Evolutionary conservation across 768 basidiomycete genomes (phyloP).

Genomic region (Podaxis sp.): DNA sequence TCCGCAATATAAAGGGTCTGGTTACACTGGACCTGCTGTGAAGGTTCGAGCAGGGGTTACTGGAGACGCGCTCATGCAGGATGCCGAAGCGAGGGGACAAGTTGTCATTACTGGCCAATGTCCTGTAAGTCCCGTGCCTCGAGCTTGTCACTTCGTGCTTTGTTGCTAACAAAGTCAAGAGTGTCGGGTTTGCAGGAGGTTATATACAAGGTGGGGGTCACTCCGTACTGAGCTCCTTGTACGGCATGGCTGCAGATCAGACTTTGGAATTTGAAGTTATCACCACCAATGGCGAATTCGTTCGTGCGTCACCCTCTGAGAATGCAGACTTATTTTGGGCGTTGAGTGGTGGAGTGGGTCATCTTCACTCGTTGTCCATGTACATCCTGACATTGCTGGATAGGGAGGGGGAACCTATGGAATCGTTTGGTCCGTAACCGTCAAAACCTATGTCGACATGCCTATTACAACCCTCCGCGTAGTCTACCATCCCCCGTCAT

Average conservation of each 20-base stretch:
- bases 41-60: slow-evolving; percentile 23
- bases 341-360: slow-evolving; percentile 38
- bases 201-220: slow-evolving; percentile 40
- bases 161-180: slow-evolving; percentile 19
- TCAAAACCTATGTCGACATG: slow-evolving; percentile 19
- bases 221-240: slow-evolving; percentile 19
- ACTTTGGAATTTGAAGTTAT: slow-evolving; percentile 38
- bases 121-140: slow-evolving; percentile 14
- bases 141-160: neutral
- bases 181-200: slow-evolving; percentile 40
- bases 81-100: slow-evolving; percentile 18
- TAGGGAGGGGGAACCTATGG: slow-evolving; percentile 13
- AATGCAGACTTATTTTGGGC: slow-evolving; percentile 46
- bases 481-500: slow-evolving; percentile 6
- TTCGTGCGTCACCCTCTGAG: slow-evolving; percentile 34
- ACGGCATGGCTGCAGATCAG: slow-evolving; percentile 29
- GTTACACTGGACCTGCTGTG: slow-evolving; percentile 20
- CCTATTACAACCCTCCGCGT: slow-evolving; percentile 16
- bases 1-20: slow-evolving; percentile 16
- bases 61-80: slow-evolving; percentile 15
- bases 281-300: slow-evolving; percentile 37
- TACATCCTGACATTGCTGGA: neutral
- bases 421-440: slow-evolving; percentile 18
- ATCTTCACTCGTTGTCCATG: neutral
- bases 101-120: slow-evolving; percentile 21